These are phyloP conservation scores for Barbatosphaeria neglecta DNA, from an alignment of 495 filamentous ascomycete species.

Conservation along the genomic window DNA sequence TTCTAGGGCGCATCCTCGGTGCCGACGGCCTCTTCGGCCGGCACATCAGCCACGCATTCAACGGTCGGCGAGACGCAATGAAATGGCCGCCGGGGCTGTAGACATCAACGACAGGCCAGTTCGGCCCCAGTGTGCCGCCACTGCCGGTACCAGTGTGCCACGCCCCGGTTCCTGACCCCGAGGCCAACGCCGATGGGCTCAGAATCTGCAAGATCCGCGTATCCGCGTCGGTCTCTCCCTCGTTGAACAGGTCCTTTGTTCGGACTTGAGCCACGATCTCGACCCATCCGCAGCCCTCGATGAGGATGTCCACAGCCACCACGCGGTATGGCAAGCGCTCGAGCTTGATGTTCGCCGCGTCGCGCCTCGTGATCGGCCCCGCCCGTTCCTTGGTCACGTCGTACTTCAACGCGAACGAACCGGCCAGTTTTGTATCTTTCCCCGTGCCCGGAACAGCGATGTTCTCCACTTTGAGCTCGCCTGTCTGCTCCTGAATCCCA, in stretches of 20 bases:
- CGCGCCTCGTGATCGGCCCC: slow-evolving; percentile 43
- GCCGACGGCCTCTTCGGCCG: slow-evolving; percentile 15
- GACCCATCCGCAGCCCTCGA: slow-evolving; percentile 89
- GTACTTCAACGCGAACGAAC: slow-evolving; percentile 59
- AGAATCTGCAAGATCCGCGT: neutral
- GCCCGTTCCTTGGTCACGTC: slow-evolving; percentile 67
- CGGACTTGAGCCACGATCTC: slow-evolving; percentile 78
- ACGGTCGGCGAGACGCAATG: slow-evolving; percentile 53
- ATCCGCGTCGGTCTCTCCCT: neutral
- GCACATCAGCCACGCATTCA: slow-evolving; percentile 57
- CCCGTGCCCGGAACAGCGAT: slow-evolving; percentile 49
- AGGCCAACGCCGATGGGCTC: neutral
- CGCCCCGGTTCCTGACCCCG: neutral
- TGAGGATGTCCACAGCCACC: slow-evolving; percentile 67
- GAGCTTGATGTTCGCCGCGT: slow-evolving; percentile 40
- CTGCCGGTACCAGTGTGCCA: neutral
- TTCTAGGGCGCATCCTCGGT: slow-evolving; percentile 30
- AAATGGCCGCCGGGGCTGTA: slow-evolving; percentile 74
- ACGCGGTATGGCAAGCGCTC: slow-evolving; percentile 65
- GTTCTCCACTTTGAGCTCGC: slow-evolving; percentile 41
- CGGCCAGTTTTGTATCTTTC: slow-evolving; percentile 51
- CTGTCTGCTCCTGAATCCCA: slow-evolving; percentile 45
- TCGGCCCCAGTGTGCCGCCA: slow-evolving; percentile 5
- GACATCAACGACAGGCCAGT: slow-evolving; percentile 66
- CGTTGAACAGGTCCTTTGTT: slow-evolving; percentile 26